Evolutionary conservation across 257 asterid species (phyloP).

Genomic region (Voacanga thouarsii): DNA sequence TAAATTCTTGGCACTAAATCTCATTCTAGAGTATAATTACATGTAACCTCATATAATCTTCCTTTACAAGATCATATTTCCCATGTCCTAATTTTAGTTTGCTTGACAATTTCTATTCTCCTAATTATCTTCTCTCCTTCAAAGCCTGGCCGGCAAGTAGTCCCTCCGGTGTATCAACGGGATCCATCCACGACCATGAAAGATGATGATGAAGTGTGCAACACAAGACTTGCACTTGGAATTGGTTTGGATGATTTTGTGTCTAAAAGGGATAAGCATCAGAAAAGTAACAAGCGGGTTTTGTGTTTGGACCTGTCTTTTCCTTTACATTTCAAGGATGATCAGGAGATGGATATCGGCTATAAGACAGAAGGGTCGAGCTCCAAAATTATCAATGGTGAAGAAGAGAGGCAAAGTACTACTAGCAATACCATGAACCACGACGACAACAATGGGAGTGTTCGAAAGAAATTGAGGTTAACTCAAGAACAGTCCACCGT

Average conservation of each 20-base stretch:
- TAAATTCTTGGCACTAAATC: background rate
- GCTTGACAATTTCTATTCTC: background rate
- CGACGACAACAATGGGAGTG: background rate
- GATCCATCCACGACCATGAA: background rate
- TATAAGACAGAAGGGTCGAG: slow-evolving; percentile 22
- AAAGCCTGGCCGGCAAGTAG: too few relatives aligned
- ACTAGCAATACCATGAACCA: background rate
- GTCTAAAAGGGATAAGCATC: background rate
- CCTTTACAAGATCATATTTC: background rate
- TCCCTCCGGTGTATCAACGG: background rate
- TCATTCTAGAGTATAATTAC: background rate
- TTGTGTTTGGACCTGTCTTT: background rate
- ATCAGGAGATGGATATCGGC: background rate
- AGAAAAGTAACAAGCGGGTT: slow-evolving; percentile 1
- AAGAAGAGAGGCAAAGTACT: slow-evolving; percentile 16
- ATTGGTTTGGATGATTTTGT: background rate
- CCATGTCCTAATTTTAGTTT: background rate
- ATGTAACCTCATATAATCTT: background rate
- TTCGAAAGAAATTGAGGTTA: slow-evolving; percentile 35
- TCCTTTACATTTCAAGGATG: slow-evolving; percentile 8
- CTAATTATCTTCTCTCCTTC: background rate
- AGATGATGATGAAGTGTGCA: background rate
- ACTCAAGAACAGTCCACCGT: slow-evolving; percentile 30
- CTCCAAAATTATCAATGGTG: slow-evolving; percentile 9
- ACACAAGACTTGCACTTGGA: slow-evolving; percentile 12